Evolutionary conservation across 73 alveolate species (phyloP).

Genomic region (Tetrahymena thermophila): DNA sequence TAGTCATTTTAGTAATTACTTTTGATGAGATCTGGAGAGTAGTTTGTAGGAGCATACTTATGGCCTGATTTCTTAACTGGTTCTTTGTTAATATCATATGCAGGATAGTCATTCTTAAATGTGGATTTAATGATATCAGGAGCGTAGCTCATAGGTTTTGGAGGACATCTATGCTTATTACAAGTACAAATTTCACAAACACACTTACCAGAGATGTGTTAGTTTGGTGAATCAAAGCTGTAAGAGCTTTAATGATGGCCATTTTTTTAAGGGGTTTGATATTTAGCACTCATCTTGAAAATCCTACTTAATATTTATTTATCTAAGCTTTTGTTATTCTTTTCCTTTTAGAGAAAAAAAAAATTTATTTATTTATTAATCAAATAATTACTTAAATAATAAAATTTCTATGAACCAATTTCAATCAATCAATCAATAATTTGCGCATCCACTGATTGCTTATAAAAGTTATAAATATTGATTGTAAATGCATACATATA

Average conservation of each 20-base stretch:
- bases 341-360: not conserved
- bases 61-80: not conserved
- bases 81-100: not conserved
- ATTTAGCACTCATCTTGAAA: not conserved
- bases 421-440: not conserved
- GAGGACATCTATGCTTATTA: not conserved
- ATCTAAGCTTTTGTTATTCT: not conserved
- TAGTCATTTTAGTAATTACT: not conserved
- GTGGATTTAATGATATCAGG: not conserved
- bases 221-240: not conserved
- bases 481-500: too few relatives aligned
- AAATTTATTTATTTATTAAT: not conserved
- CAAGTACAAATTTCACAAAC: not conserved
- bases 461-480: too few relatives aligned
- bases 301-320: not conserved
- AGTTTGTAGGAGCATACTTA: not conserved
- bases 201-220: not conserved
- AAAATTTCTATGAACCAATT: not conserved
- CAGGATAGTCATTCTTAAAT: not conserved
- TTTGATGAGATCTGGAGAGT: not conserved
- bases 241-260: not conserved
- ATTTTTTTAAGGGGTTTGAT: not conserved
- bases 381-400: not conserved
- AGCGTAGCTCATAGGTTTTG: not conserved
- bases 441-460: not conserved